Evolutionary conservation across 208 protist species (phyloP).

Genomic region (Crithidia brevicula): DNA sequence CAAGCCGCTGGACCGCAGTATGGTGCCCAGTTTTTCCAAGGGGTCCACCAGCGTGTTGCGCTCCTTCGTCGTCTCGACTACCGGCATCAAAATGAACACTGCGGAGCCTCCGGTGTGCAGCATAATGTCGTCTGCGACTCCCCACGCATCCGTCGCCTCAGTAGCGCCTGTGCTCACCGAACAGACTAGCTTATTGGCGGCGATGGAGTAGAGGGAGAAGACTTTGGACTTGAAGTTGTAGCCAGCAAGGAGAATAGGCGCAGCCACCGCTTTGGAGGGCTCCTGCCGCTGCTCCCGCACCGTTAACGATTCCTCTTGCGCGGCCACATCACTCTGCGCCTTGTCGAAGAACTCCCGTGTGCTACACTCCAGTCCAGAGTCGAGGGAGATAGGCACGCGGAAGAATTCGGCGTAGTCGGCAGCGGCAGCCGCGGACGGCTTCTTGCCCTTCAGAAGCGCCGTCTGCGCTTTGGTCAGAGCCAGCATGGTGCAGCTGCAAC

Average conservation of each 20-base stretch:
- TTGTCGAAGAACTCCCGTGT: slow-evolving; percentile 40
- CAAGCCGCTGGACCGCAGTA: slow-evolving; percentile 56
- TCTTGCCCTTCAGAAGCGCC: slow-evolving; percentile 40
- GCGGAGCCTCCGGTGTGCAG: slow-evolving; percentile 37
- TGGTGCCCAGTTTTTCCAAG: slow-evolving; percentile 27
- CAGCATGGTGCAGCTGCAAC: slow-evolving; percentile 32
- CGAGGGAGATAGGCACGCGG: slow-evolving; percentile 37
- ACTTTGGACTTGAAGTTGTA: slow-evolving; percentile 33
- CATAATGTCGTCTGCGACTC: slow-evolving; percentile 72
- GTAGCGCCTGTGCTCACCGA: slow-evolving; percentile 9
- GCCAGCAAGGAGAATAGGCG: slow-evolving; percentile 53
- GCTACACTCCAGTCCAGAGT: slow-evolving; percentile 28
- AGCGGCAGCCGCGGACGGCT: slow-evolving; percentile 28
- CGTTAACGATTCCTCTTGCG: slow-evolving; percentile 24
- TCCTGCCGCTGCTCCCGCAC: slow-evolving; percentile 30
- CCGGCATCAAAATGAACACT: slow-evolving; percentile 61
- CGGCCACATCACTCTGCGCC: slow-evolving; percentile 22
- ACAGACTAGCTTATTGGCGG: slow-evolving; percentile 37
- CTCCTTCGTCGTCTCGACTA: slow-evolving; percentile 57
- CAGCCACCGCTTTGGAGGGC: slow-evolving; percentile 7
- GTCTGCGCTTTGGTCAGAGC: slow-evolving; percentile 51
- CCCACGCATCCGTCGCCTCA: slow-evolving; percentile 26
- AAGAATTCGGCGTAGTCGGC: slow-evolving; percentile 60
- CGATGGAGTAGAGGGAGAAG: slow-evolving; percentile 57
- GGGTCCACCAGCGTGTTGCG: slow-evolving; percentile 35